Evolutionary conservation across 2,329 filamentous ascomycete species (phyloP).

Genomic region (Phialemoniopsis sp.): DNA sequence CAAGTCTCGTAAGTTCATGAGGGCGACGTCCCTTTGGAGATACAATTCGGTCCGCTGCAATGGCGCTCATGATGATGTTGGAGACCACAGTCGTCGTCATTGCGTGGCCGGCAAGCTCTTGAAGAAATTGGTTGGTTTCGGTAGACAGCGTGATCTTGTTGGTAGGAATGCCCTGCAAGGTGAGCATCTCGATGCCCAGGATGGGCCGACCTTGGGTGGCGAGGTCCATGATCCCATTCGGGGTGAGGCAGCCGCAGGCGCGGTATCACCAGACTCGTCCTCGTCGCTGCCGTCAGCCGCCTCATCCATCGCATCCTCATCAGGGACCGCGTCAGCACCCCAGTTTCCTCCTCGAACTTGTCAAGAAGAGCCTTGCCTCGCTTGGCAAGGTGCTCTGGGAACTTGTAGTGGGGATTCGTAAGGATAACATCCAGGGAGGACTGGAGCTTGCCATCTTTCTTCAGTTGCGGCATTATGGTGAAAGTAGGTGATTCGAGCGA

Average conservation of each 20-base stretch:
- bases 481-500: constrained; percentile 2
- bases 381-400: constrained; percentile 1
- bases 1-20: no score
- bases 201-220: constrained; percentile 58
- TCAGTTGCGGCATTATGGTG: constrained; percentile 4
- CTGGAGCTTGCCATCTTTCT: background rate
- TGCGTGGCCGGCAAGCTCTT: constrained; percentile 73
- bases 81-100: constrained; percentile 74
- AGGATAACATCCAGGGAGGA: constrained; percentile 2
- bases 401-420: background rate
- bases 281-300: background rate
- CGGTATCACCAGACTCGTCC: background rate
- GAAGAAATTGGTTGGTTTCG: constrained; percentile 57
- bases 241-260: constrained; percentile 55
- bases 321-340: constrained; percentile 1
- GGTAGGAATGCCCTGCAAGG: constrained; percentile 65
- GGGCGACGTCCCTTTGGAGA: background rate
- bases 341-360: constrained; percentile 7
- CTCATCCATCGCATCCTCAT: background rate
- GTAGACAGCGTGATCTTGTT: constrained; percentile 58
- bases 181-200: constrained; percentile 57
- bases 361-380: background rate
- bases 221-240: constrained; percentile 56
- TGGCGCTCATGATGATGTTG: constrained; percentile 52
- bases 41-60: constrained; percentile 33